phyloP scores from a whole-genome alignment of 495 filamentous ascomycete genomes.

The Hypomontagnella submonticulosa region DNA sequence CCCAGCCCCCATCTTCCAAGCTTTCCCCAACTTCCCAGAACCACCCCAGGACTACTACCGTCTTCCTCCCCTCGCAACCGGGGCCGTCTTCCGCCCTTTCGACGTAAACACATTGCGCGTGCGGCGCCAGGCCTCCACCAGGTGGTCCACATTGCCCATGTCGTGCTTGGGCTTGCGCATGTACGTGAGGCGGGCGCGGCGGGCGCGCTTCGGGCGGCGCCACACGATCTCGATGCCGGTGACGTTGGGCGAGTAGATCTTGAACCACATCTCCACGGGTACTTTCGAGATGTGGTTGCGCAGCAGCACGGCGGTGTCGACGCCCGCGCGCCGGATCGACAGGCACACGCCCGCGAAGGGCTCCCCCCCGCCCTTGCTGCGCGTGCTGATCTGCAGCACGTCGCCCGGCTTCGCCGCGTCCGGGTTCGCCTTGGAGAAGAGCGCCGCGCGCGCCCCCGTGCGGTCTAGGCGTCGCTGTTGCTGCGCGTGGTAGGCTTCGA shows the following conservation, averaged over 20 bases:
- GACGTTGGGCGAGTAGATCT: slow-evolving; percentile 89
- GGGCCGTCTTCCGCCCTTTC: slow-evolving; percentile 25
- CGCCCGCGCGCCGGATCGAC: slow-evolving; percentile 81
- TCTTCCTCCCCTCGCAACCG: slow-evolving; percentile 15
- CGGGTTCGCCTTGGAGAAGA: slow-evolving; percentile 80
- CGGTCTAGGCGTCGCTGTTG: slow-evolving; percentile 84
- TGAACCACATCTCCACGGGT: slow-evolving; percentile 98
- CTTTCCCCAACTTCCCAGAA: neutral
- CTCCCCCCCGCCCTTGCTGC: slow-evolving; percentile 73
- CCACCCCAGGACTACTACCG: slow-evolving; percentile 18
- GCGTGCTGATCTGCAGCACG: slow-evolving; percentile 87
- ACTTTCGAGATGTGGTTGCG: slow-evolving; percentile 83
- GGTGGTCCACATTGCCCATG: slow-evolving; percentile 57
- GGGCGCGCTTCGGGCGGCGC: slow-evolving; percentile 81
- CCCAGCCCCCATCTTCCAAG: neutral
- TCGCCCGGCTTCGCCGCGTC: slow-evolving; percentile 84
- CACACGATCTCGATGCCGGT: slow-evolving; percentile 94
- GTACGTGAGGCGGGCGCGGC: slow-evolving; percentile 90
- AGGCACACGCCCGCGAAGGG: slow-evolving; percentile 90
- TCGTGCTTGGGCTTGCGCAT: slow-evolving; percentile 77
- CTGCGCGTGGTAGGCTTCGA: slow-evolving; percentile 64
- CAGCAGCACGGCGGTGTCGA: slow-evolving; percentile 87
- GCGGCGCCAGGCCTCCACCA: slow-evolving; percentile 57
- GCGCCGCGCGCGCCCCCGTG: slow-evolving; percentile 77
- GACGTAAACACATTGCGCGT: slow-evolving; percentile 45